Evolutionary conservation across 495 filamentous ascomycete species (phyloP).

Genomic region (Cryomyces minteri): DNA sequence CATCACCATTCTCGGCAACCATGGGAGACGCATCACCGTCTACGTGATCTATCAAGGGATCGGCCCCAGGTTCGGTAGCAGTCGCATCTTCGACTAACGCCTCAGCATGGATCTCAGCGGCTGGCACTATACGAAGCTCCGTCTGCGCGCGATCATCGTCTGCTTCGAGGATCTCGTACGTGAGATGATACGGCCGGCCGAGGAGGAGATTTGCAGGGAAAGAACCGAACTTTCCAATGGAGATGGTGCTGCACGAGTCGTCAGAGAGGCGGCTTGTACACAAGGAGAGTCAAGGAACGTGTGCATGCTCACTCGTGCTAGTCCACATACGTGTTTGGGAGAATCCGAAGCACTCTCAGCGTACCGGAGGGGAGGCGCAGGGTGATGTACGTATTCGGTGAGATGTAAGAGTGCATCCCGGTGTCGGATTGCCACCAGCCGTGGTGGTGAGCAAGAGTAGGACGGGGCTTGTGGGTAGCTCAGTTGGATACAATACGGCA

Average conservation of each 20-base stretch:
- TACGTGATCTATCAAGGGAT: constrained; percentile 22
- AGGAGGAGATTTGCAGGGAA: constrained; percentile 77
- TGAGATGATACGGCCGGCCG: constrained; percentile 73
- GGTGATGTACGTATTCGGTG: constrained; percentile 42
- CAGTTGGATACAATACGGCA: neutral
- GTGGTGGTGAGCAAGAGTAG: neutral
- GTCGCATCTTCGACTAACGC: constrained; percentile 36
- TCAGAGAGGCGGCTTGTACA: too few species aligned
- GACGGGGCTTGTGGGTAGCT: neutral
- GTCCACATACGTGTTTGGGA: constrained; percentile 56
- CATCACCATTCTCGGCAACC: constrained; percentile 32
- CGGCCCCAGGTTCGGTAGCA: constrained; percentile 28
- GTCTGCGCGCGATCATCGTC: constrained; percentile 32
- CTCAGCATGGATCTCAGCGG: constrained; percentile 69
- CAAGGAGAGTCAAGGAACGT: constrained; percentile 1
- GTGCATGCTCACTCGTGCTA: constrained; percentile 15
- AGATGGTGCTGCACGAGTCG: constrained; percentile 41
- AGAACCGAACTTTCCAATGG: constrained; percentile 73
- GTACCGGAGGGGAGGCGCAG: constrained; percentile 50
- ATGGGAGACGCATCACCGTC: constrained; percentile 30
- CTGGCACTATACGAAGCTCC: constrained; percentile 58
- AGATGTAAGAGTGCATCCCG: constrained; percentile 26
- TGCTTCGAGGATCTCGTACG: constrained; percentile 70
- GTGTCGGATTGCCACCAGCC: neutral
- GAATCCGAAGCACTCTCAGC: constrained; percentile 40